These are phyloP conservation scores for Mariannaea sp. DNA, from an alignment of 2,329 filamentous ascomycete species.

Conservation along the genomic window DNA sequence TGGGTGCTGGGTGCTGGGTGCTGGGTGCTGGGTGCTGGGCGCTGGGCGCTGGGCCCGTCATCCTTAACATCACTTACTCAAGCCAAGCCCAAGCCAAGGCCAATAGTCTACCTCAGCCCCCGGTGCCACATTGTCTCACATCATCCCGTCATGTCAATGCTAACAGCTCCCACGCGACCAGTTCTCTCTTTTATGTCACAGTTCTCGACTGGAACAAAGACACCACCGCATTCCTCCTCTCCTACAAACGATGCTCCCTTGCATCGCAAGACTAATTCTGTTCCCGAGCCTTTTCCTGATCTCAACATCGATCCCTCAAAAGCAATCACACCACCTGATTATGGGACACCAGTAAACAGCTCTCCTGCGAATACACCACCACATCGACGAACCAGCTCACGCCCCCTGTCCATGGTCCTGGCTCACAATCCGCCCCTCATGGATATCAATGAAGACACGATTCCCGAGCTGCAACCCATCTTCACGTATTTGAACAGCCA, in stretches of 20 bases:
- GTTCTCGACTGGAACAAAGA: conserved; percentile 62
- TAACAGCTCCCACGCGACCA: conserved; percentile 46
- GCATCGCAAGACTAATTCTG: conserved; percentile 40
- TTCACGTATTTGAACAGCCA: conserved; percentile 95
- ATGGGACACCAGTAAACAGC: conserved; percentile 49
- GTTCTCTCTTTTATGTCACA: conserved; percentile 89
- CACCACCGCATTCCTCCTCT: conserved; percentile 52
- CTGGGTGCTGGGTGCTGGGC: neutral
- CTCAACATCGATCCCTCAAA: conserved; percentile 45
- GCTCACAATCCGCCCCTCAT: conserved; percentile 84
- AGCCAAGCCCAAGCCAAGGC: conserved; percentile 18
- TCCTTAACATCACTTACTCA: neutral
- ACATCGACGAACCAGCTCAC: conserved; percentile 58
- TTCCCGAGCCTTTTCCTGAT: conserved; percentile 42
- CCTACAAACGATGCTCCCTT: conserved; percentile 46
- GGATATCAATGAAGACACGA: conserved; percentile 82
- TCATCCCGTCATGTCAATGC: conserved; percentile 29
- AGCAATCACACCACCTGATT: conserved; percentile 50
- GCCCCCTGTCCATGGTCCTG: conserved; percentile 85
- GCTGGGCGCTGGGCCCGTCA: conserved; percentile 9
- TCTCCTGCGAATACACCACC: conserved; percentile 50
- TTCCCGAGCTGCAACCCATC: conserved; percentile 91
- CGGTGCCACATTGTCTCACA: conserved; percentile 35
- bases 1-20: too few species aligned
- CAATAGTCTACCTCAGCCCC: conserved; percentile 16